Evolutionary conservation across 768 basidiomycete genomes (phyloP).

Genomic region (Collybiopsis luxurians): DNA sequence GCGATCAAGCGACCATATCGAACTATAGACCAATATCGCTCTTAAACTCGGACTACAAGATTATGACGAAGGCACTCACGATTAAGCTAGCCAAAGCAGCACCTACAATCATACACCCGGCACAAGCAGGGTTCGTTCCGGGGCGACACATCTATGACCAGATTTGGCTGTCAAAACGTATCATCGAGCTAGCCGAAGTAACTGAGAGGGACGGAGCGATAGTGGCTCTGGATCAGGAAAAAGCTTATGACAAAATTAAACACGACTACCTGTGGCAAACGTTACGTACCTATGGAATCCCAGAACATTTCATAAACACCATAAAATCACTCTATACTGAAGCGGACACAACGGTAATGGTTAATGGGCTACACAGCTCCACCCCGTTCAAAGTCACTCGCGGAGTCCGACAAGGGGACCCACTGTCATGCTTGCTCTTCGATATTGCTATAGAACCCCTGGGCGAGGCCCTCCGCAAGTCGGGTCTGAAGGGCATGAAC

Average conservation of each 20-base stretch:
- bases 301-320: constrained; percentile 22
- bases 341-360: constrained; percentile 2
- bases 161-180: constrained; percentile 21
- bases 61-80: constrained; percentile 26
- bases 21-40: constrained; percentile 38
- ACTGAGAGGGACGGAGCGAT: constrained; percentile 23
- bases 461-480: constrained; percentile 15
- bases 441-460: constrained; percentile 28
- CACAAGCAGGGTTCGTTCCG: constrained; percentile 39
- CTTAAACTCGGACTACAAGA: constrained; percentile 35
- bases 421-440: constrained; percentile 12
- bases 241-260: constrained; percentile 33
- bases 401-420: constrained; percentile 30
- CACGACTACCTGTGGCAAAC: constrained; percentile 29
- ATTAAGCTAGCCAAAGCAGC: constrained; percentile 16
- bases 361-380: constrained; percentile 21
- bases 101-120: constrained; percentile 24
- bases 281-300: constrained; percentile 21
- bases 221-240: constrained; percentile 34
- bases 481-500: constrained; percentile 14
- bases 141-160: constrained; percentile 31
- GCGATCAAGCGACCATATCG: constrained; percentile 23
- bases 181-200: constrained; percentile 21
- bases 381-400: constrained; percentile 14
- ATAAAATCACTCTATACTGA: constrained; percentile 25